A percentile compares a stretch with the other conserved stretches of the same genome.
Evolutionary conservation across 2,329 filamentous ascomycete genomes (phyloP).

Genomic region (Lithohypha guttulata): DNA sequence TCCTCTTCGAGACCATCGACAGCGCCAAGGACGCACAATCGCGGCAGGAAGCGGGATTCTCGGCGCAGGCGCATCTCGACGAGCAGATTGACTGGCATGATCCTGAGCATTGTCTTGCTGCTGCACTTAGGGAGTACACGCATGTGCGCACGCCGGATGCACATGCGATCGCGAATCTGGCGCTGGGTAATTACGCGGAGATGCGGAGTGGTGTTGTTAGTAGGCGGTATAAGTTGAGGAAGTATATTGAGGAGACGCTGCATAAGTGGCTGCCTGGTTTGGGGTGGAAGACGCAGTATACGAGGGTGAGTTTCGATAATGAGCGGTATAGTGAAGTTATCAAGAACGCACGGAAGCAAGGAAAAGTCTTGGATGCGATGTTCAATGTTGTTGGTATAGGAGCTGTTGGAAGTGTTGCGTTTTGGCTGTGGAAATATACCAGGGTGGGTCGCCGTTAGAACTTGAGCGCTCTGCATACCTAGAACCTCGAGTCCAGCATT

Average conservation of each 20-base stretch:
- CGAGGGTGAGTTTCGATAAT: slow-evolving; percentile 85
- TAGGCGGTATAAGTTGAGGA: slow-evolving; percentile 66
- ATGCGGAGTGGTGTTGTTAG: slow-evolving; percentile 82
- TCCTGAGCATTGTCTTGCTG: slow-evolving; percentile 20
- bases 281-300: slow-evolving; percentile 89
- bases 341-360: slow-evolving; percentile 21
- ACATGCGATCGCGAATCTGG: slow-evolving; percentile 83
- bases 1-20: slow-evolving; percentile 76
- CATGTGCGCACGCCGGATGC: slow-evolving; percentile 63
- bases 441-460: neutral
- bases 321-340: slow-evolving; percentile 80
- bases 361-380: slow-evolving; percentile 3
- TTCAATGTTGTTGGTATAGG: slow-evolving; percentile 1
- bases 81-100: slow-evolving; percentile 18
- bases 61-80: slow-evolving; percentile 19
- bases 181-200: slow-evolving; percentile 81
- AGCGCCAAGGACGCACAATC: slow-evolving; percentile 26
- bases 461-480: no score
- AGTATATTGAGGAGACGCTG: slow-evolving; percentile 74
- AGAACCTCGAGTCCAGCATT: no score
- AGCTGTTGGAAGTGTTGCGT: neutral
- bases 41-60: slow-evolving; percentile 35
- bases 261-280: slow-evolving; percentile 63
- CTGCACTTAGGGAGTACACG: slow-evolving; percentile 63
- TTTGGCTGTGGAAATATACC: slow-evolving; percentile 2